Percentiles rank a stretch among this genome's conserved stretches.
phyloP scores from a whole-genome alignment of 305 asterid species.

The Rubia peregrina region DNA sequence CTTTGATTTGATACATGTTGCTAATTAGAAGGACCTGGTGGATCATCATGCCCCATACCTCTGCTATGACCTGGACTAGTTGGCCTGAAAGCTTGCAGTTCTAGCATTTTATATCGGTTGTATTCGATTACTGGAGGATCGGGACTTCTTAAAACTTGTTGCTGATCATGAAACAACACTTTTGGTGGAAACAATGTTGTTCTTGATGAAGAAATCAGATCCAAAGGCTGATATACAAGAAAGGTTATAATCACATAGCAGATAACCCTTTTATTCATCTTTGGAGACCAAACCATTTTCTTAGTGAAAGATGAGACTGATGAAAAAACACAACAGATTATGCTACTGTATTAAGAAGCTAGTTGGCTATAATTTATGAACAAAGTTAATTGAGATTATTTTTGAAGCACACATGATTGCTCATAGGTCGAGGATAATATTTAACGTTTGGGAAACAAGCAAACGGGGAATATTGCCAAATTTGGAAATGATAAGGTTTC shows the following conservation, averaged over 20 bases:
- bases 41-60: conserved; percentile 61
- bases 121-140: conserved; percentile 13
- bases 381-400: background rate
- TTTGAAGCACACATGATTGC: background rate
- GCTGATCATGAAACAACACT: conserved; percentile 14
- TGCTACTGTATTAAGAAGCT: too few relatives aligned
- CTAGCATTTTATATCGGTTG: conserved; percentile 35
- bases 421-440: background rate
- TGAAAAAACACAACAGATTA: too few relatives aligned
- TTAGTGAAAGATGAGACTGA: background rate
- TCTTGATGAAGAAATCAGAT: conserved; percentile 19
- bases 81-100: conserved; percentile 38
- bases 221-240: conserved; percentile 26
- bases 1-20: background rate
- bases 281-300: conserved; percentile 28
- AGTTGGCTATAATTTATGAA: too few relatives aligned
- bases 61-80: conserved; percentile 59
- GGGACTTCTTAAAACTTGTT: conserved; percentile 7
- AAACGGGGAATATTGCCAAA: background rate
- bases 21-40: conserved; percentile 33
- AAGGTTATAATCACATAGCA: conserved; percentile 19
- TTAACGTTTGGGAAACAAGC: too few relatives aligned
- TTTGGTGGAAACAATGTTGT: background rate
- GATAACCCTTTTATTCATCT: conserved; percentile 11
- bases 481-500: background rate